phyloP scores from a whole-genome alignment of 768 basidiomycete genomes.

The Candolleomyces efflorescens region DNA sequence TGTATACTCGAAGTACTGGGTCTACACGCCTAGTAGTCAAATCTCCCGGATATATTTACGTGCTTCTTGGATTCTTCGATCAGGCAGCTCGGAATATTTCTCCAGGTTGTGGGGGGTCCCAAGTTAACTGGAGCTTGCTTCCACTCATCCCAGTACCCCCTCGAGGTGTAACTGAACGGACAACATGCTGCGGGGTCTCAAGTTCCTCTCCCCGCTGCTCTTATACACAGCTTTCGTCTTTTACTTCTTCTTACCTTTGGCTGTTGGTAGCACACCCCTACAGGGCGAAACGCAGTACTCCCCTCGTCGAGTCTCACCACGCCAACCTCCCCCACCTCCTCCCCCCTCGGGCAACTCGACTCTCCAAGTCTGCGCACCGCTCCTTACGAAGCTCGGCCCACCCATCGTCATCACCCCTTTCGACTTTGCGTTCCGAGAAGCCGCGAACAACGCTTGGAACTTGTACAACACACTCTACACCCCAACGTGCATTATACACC shows the following conservation, averaged over 20 bases:
- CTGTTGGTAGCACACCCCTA: background rate
- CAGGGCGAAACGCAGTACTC: background rate
- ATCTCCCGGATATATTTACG: background rate
- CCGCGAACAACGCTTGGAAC: constrained; percentile 24
- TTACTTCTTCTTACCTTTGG: background rate
- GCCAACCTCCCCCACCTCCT: background rate
- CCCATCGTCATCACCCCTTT: background rate
- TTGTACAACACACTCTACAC: constrained; percentile 26
- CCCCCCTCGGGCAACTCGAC: background rate
- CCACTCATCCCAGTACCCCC: background rate
- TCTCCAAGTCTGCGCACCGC: background rate
- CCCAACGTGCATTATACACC: constrained; percentile 36
- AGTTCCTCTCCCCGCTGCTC: background rate
- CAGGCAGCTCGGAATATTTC: background rate
- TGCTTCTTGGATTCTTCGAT: background rate
- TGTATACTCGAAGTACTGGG: background rate
- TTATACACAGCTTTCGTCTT: background rate
- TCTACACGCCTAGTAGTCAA: background rate
- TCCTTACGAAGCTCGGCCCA: background rate
- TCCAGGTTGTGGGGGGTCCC: background rate
- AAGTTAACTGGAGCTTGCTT: too few relatives aligned
- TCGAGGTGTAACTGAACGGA: background rate
- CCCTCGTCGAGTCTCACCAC: background rate
- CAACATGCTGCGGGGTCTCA: background rate
- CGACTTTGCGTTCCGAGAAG: constrained; percentile 3